phyloP scores from a whole-genome alignment of 805 yeast species.

The Torulaspora delbrueckii region DNA sequence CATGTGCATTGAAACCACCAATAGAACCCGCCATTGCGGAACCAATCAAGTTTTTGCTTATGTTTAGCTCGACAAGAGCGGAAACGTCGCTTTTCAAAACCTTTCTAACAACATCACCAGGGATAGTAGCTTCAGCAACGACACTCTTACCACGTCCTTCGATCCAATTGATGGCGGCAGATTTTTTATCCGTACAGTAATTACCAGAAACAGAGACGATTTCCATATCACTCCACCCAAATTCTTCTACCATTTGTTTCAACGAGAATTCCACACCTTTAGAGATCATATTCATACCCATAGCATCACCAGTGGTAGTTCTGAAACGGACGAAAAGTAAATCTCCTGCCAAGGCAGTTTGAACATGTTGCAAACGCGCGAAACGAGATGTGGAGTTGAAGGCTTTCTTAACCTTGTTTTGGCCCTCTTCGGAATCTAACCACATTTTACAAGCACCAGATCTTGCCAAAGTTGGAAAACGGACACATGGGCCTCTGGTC shows the following conservation, averaged over 20 bases:
- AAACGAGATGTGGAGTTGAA: slow-evolving; percentile 96
- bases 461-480: slow-evolving; percentile 73
- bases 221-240: slow-evolving; percentile 92
- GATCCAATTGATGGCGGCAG: slow-evolving; percentile 98
- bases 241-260: slow-evolving; percentile 76
- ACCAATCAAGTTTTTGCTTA: slow-evolving; percentile 86
- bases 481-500: slow-evolving; percentile 99
- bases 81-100: slow-evolving; percentile 90
- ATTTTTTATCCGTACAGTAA: slow-evolving; percentile 95
- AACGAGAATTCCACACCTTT: slow-evolving; percentile 92
- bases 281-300: slow-evolving; percentile 99
- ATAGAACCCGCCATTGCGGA: slow-evolving; percentile 98
- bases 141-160: slow-evolving; percentile 98
- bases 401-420: slow-evolving; percentile 70
- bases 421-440: slow-evolving; percentile 96
- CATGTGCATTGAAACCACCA: slow-evolving; percentile 98
- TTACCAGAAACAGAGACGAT: slow-evolving; percentile 93
- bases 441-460: slow-evolving; percentile 94
- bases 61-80: slow-evolving; percentile 84
- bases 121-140: slow-evolving; percentile 92
- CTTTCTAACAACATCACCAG: slow-evolving; percentile 68
- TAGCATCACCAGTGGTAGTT: slow-evolving; percentile 99
- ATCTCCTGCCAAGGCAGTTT: slow-evolving; percentile 93
- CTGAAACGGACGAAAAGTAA: slow-evolving; percentile 84
- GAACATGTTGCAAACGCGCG: slow-evolving; percentile 86